Conservation (phyloP, 2,329 filamentous ascomycete species). For the Phyllosticta ampelicida region DNA sequence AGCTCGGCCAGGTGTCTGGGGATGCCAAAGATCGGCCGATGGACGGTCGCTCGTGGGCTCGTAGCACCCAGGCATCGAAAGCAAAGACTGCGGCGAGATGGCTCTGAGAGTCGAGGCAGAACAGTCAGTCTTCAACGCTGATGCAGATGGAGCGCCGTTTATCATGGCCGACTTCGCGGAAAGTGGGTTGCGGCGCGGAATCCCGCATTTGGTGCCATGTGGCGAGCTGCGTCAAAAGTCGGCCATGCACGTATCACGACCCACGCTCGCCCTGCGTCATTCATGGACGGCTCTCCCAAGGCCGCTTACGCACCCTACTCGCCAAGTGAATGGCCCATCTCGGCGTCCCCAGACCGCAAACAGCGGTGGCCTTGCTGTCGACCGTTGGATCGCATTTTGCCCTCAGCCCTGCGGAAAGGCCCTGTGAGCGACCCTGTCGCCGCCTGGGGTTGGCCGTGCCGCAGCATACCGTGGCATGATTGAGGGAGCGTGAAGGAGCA, state of each 20-base stretch:
- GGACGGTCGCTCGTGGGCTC: not conserved
- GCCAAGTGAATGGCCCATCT: not conserved
- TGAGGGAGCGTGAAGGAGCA: not conserved
- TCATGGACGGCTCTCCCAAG: not conserved
- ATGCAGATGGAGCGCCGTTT: not conserved
- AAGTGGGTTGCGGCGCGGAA: not conserved
- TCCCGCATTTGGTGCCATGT: not conserved
- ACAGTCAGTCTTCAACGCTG: not conserved
- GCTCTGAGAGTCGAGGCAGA: not conserved
- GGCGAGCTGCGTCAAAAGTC: not conserved
- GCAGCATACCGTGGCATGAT: not conserved
- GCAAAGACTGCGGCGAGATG: not conserved
- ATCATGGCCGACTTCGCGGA: not conserved
- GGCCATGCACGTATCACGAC: not conserved
- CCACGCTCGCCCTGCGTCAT: not conserved
- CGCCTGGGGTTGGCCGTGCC: too few relatives aligned
- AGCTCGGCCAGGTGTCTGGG: not conserved
- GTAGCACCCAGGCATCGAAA: too few relatives aligned
- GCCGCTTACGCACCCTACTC: not conserved
- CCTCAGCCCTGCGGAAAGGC: not conserved
- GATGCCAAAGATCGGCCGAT: not conserved
- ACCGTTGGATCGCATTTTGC: not conserved
- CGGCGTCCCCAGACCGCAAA: not conserved
- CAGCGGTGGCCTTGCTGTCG: not conserved
- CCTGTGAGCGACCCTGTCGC: too few relatives aligned